Evolutionary conservation across 1,139 yeast species (phyloP).

Genomic region (Yamadazyma friedrichii): DNA sequence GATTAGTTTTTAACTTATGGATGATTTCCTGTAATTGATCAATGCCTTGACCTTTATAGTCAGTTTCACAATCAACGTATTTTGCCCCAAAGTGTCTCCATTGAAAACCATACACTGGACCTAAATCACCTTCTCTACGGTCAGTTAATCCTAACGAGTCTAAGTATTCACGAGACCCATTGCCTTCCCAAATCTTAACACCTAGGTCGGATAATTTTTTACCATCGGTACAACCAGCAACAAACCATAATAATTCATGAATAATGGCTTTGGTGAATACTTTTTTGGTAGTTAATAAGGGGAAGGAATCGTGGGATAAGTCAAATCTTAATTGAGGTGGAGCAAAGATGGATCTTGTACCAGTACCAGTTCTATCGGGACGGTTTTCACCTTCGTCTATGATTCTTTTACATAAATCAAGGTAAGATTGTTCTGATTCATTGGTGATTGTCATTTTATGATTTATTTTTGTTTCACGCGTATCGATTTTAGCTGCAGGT

Average conservation of each 20-base stretch:
- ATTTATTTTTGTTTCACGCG: neutral
- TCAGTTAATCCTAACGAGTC: conserved; percentile 78
- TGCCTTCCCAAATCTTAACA: conserved; percentile 97
- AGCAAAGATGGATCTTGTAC: conserved; percentile 85
- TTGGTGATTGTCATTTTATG: conserved; percentile 28
- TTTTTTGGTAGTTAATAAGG: conserved; percentile 87
- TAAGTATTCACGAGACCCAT: conserved; percentile 90
- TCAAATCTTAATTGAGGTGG: conserved; percentile 94
- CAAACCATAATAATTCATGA: conserved; percentile 89
- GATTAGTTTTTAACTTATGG: conserved; percentile 76
- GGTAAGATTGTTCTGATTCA: conserved; percentile 77
- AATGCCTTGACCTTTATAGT: conserved; percentile 82
- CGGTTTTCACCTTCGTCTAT: conserved; percentile 84
- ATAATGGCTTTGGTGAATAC: conserved; percentile 89
- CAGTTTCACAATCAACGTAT: conserved; percentile 80
- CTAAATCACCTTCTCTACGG: conserved; percentile 90
- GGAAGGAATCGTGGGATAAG: conserved; percentile 69
- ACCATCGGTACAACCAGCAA: conserved; percentile 87
- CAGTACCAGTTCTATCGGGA: conserved; percentile 97
- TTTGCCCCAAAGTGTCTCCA: conserved; percentile 99
- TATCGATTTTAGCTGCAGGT: neutral
- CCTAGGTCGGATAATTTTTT: conserved; percentile 75
- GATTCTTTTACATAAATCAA: conserved; percentile 76
- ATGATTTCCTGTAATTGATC: conserved; percentile 87
- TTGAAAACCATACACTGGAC: conserved; percentile 98